Base-by-base conservation (phyloP, 2,329 filamentous ascomycete genomes). In the Aureobasidium sp. region DNA sequence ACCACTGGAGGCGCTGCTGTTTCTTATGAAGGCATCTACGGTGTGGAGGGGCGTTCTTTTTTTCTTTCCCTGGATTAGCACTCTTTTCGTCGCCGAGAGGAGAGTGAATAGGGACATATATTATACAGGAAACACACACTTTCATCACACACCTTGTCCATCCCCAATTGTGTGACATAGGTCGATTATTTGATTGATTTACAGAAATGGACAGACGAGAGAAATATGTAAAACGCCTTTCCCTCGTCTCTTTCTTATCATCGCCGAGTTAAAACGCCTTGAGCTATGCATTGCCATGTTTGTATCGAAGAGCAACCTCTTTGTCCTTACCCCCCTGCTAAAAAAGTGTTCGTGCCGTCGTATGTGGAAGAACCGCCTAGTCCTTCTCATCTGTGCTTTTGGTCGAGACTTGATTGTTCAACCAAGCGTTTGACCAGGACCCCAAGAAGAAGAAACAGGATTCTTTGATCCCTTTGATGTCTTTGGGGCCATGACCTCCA, bases 401-500 rank as follows among this genome's bases (percentile, higher is more conserved):
- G 9, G 14, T 19, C 24, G 1, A 1, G 14, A 24, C 22, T 31
- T 9, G 31, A 7, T 17, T 9, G 3, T 24, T 22, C 9, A 45
- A 31, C 50, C 50, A 19, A 57, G 53, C 14, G 40, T 52, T 22
- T 59, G 56, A 19, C 56, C 58, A 47, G 58, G 58, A 12, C 44
- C 45, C 58, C 58, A 61, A 9, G 47, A 24, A 9, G 57, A 49
- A 50, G 33, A 1, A 3, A 14, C 27, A 14, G 37, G 24, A 22
- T 42, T 49, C 60, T 64, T 65, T 6, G 54, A 31, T 40, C 35
- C 33, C 50, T 62, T 62, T 11, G 39, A 17, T 15, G 29, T 12
- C 42, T 63, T 64, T 9, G 64, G 60, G 5, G 63, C 52, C n/a
- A 56, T 44, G 24, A 74, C 66, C 62, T 95, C 90, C 31, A 97